A percentile compares a stretch with the other conserved stretches of the same genome.
Evolutionary conservation across 495 filamentous ascomycete genomes (phyloP).

Genomic region (Glutinoglossum americanum): DNA sequence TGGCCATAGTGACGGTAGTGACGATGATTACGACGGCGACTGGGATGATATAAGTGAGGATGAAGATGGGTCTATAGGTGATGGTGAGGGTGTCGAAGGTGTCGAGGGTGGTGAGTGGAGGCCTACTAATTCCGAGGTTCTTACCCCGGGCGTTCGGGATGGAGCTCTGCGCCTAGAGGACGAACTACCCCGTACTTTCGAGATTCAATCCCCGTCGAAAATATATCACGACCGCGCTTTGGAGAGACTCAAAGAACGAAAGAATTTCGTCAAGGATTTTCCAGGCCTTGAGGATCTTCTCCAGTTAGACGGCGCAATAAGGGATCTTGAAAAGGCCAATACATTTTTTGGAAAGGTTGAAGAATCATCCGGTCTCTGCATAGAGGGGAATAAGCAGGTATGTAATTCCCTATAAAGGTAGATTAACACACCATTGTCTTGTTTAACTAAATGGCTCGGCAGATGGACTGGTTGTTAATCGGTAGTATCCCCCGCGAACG

Average conservation of each 20-base stretch:
- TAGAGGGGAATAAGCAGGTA: not conserved
- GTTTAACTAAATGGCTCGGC: not conserved
- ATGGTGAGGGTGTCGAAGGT: not conserved
- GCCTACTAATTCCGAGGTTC: not conserved
- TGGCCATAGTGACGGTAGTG: too few species aligned
- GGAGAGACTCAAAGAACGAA: not conserved
- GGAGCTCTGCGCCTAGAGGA: not conserved
- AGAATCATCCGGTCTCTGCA: not conserved
- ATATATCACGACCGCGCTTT: not conserved
- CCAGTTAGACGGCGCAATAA: not conserved
- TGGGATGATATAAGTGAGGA: not conserved
- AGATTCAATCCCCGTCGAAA: not conserved
- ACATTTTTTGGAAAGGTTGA: not conserved
- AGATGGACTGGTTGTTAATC: conserved; percentile 2
- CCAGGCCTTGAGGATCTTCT: not conserved
- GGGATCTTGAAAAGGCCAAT: not conserved
- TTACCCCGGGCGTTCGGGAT: not conserved
- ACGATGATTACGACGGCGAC: not conserved
- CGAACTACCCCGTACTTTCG: not conserved
- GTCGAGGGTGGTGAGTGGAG: not conserved
- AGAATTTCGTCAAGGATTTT: not conserved
- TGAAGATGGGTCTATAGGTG: not conserved
- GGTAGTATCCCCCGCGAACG: not conserved
- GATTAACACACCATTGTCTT: not conserved
- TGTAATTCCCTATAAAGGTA: not conserved